Conservation (phyloP, 2,329 filamentous ascomycete genomes). For the Cordyceps tenuipes region DNA sequence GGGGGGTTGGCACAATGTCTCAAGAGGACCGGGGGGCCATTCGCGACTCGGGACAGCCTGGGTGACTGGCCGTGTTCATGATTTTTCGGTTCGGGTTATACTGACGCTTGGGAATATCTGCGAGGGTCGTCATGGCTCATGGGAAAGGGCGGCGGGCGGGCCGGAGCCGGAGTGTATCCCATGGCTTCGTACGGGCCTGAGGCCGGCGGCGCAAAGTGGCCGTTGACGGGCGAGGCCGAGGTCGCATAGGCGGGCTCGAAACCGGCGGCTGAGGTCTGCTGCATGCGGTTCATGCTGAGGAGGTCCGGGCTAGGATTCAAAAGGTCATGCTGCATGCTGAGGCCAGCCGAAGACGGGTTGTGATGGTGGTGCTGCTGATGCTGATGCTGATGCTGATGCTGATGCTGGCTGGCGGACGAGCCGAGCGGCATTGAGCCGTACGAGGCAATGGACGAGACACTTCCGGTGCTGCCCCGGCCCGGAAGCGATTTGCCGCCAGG, state of each 20-base stretch:
- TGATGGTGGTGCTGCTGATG: slow-evolving; percentile 16
- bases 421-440: slow-evolving; percentile 66
- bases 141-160: slow-evolving; percentile 45
- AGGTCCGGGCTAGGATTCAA: slow-evolving; percentile 69
- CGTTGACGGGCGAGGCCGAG: slow-evolving; percentile 57
- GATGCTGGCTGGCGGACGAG: slow-evolving; percentile 65
- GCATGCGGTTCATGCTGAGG: slow-evolving; percentile 57
- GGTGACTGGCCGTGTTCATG: slow-evolving; percentile 34
- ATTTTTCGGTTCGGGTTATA: slow-evolving; percentile 31
- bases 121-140: slow-evolving; percentile 50
- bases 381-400: no score
- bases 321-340: slow-evolving; percentile 38
- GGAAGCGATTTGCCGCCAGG: slow-evolving; percentile 32
- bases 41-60: background rate
- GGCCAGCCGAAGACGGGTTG: slow-evolving; percentile 48
- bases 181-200: slow-evolving; percentile 67
- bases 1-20: background rate
- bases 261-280: slow-evolving; percentile 53
- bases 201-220: slow-evolving; percentile 54
- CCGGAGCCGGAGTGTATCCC: slow-evolving; percentile 61
- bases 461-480: slow-evolving; percentile 51
- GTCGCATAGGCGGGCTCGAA: slow-evolving; percentile 61
- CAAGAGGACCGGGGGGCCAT: slow-evolving; percentile 37
- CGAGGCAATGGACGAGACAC: slow-evolving; percentile 54
- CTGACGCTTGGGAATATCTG: slow-evolving; percentile 80